These are phyloP conservation scores for Solanum rostratum DNA, from an alignment of 257 asterid species.

Conservation along the genomic window DNA sequence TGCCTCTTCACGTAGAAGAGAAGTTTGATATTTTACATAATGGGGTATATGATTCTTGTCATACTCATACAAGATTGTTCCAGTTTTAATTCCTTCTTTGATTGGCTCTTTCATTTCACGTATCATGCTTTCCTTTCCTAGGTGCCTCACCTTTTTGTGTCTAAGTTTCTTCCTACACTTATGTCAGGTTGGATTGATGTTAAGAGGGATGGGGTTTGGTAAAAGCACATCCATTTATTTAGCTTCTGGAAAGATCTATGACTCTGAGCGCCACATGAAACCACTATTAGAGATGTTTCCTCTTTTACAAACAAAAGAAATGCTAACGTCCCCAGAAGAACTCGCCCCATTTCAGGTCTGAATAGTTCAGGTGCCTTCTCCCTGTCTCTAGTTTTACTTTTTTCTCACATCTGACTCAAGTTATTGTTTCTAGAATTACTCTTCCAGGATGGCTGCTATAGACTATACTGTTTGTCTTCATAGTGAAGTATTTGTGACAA, in stretches of 20 bases:
- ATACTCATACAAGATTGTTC: background rate
- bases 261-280: constrained; percentile 86
- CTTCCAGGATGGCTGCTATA: constrained; percentile 98
- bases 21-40: background rate
- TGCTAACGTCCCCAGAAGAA: constrained; percentile 75
- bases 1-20: background rate
- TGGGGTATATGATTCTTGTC: background rate
- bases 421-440: constrained; percentile 57
- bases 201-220: constrained; percentile 96
- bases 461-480: constrained; percentile 98
- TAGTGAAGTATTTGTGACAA: constrained; percentile 96
- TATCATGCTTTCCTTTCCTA: background rate
- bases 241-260: constrained; percentile 92
- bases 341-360: constrained; percentile 88
- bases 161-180: constrained; percentile 5
- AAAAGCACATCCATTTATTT: constrained; percentile 69
- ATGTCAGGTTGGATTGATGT: constrained; percentile 90
- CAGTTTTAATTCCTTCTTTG: background rate
- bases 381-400: background rate
- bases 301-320: constrained; percentile 77
- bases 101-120: background rate
- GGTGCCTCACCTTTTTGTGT: background rate
- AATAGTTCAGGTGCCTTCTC: constrained; percentile 1
- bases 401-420: constrained; percentile 17
- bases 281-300: constrained; percentile 95